Percentiles rank a stretch among this genome's conserved stretches.
Conservation (phyloP, 768 basidiomycete genomes). For the Amanita phalloides region DNA sequence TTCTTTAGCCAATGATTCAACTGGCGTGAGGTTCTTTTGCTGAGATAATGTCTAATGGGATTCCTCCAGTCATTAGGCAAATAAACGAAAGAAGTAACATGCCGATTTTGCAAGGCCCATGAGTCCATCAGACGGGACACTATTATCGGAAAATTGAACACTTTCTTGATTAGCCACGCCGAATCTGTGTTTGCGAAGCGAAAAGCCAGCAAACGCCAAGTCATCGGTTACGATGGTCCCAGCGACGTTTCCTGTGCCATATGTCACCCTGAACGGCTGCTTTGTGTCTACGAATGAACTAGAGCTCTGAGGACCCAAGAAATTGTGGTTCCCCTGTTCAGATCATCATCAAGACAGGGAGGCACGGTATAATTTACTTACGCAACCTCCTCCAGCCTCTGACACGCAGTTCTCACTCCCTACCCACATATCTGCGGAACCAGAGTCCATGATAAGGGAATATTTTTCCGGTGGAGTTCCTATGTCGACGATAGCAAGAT, state of each 20-base stretch:
- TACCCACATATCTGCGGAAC: conserved; percentile 62
- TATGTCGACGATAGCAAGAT: conserved; percentile 48
- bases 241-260: conserved; percentile 59
- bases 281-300: conserved; percentile 47
- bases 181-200: conserved; percentile 48
- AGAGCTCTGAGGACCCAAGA: conserved; percentile 53
- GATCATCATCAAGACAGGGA: neutral
- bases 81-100: conserved; percentile 12
- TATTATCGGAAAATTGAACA: conserved; percentile 41
- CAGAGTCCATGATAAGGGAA: conserved; percentile 57
- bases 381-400: conserved; percentile 28
- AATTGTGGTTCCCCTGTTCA: conserved; percentile 46
- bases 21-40: conserved; percentile 53
- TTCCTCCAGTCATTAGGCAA: neutral
- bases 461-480: conserved; percentile 56
- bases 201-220: conserved; percentile 51
- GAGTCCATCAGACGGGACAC: conserved; percentile 55
- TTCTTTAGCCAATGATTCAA: conserved; percentile 52
- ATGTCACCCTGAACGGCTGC: conserved; percentile 47
- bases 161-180: conserved; percentile 56
- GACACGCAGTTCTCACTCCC: conserved; percentile 43
- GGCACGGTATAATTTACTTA: conserved; percentile 13
- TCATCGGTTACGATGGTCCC: conserved; percentile 58
- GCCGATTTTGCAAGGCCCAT: conserved; percentile 73
- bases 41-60: conserved; percentile 43